Percentiles rank a stretch among this genome's conserved stretches.
Conservation (phyloP, 345 rosid genomes). For the Eucalyptus pauciflora region DNA sequence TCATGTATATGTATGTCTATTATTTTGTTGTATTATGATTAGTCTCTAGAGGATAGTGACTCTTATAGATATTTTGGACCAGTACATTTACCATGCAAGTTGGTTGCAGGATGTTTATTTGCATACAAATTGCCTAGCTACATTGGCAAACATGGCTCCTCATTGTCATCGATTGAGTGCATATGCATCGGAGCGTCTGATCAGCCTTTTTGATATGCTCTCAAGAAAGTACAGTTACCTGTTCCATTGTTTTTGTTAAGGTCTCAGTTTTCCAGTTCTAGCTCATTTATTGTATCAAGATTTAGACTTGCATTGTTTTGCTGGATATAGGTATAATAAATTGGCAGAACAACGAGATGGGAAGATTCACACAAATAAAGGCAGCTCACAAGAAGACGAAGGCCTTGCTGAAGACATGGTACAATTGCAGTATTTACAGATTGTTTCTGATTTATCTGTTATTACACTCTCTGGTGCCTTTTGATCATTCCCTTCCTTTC, state of each 20-base stretch:
- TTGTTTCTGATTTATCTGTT: background rate
- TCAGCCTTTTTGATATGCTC: slow-evolving; percentile 96
- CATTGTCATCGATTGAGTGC: slow-evolving; percentile 92
- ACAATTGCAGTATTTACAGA: background rate
- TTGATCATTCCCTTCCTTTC: background rate
- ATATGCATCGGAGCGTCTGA: slow-evolving; percentile 93
- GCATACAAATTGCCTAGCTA: slow-evolving; percentile 94
- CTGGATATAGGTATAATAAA: slow-evolving; percentile 69
- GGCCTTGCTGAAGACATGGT: slow-evolving; percentile 71
- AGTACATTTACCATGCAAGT: background rate
- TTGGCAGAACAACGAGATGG: slow-evolving; percentile 62
- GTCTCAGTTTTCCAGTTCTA: background rate
- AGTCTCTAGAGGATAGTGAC: background rate
- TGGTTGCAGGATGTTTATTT: slow-evolving; percentile 82
- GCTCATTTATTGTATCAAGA: background rate
- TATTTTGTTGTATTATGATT: background rate
- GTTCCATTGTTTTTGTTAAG: background rate
- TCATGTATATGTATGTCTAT: background rate
- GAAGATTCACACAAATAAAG: slow-evolving; percentile 28
- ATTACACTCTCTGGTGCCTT: background rate
- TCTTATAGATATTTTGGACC: background rate
- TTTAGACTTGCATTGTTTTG: background rate
- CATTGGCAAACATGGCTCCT: slow-evolving; percentile 99
- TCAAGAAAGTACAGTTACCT: slow-evolving; percentile 67
- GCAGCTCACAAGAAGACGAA: slow-evolving; percentile 34